Evolutionary conservation across 192 early-diverging fungal species (phyloP).

Genomic region (Linnemannia schmuckeri): DNA sequence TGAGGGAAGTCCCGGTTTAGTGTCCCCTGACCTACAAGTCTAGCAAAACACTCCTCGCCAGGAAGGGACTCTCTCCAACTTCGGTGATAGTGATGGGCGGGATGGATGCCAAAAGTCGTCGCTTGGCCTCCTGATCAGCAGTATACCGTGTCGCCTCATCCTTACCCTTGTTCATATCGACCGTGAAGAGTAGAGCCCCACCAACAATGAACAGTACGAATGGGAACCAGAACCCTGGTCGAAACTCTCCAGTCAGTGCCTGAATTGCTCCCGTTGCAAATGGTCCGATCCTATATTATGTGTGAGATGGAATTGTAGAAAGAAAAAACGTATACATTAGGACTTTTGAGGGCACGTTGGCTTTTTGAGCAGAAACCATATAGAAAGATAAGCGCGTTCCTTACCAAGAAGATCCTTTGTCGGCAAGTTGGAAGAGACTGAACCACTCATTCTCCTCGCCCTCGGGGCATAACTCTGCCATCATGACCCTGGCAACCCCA

Average conservation of each 20-base stretch:
- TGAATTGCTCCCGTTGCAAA: slow-evolving; percentile 78
- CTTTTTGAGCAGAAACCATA: too few species aligned
- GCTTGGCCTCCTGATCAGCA: slow-evolving; percentile 8
- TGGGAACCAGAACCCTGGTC: slow-evolving; percentile 65
- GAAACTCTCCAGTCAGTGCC: slow-evolving; percentile 58
- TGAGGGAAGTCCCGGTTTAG: too few species aligned
- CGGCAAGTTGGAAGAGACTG: slow-evolving; percentile 70
- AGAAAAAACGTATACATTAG: neutral
- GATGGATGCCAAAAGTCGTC: slow-evolving; percentile 11
- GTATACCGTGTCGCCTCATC: slow-evolving; percentile 52
- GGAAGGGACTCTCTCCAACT: slow-evolving; percentile 6
- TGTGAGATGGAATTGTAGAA: neutral
- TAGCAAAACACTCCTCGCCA: neutral
- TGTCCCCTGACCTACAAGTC: neutral
- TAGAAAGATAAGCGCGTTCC: neutral
- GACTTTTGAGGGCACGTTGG: too few species aligned
- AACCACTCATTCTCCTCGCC: slow-evolving; percentile 77
- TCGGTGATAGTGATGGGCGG: slow-evolving; percentile 27
- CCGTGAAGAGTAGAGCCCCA: slow-evolving; percentile 53
- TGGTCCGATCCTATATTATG: slow-evolving; percentile 68
- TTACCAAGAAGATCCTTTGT: slow-evolving; percentile 70
- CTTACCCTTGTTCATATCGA: slow-evolving; percentile 68
- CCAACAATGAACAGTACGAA: slow-evolving; percentile 60
- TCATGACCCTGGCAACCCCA: slow-evolving; percentile 67
- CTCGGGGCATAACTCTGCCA: slow-evolving; percentile 69